A percentile compares a stretch with the other conserved stretches of the same genome.
Evolutionary conservation across 2,329 filamentous ascomycete species (phyloP).

Genomic region (Calycina herbarum): DNA sequence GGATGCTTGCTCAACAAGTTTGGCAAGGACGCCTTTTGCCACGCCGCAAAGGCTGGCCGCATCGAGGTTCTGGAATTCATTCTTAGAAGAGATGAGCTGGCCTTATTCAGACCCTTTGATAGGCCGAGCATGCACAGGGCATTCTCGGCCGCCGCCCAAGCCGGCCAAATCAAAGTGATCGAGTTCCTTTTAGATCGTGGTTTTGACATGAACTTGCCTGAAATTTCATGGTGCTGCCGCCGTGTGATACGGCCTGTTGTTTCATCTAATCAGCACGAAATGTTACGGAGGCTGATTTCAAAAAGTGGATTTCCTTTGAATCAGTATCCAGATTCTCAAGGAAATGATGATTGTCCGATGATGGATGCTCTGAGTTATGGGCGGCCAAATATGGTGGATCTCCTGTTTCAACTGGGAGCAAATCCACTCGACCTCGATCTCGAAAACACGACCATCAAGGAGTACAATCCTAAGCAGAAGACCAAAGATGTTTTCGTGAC

Average conservation of each 20-base stretch:
- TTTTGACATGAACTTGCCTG: too few relatives aligned
- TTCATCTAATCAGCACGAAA: not conserved
- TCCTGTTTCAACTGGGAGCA: constrained; percentile 7
- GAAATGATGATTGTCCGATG: constrained; percentile 1
- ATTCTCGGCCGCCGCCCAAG: too few relatives aligned
- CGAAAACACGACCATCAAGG: too few relatives aligned
- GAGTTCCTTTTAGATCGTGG: too few relatives aligned
- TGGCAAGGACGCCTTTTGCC: not conserved
- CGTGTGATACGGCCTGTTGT: not conserved
- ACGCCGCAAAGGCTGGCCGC: not conserved
- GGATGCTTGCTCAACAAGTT: not conserved
- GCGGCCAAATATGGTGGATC: not conserved
- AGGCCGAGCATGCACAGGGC: too few relatives aligned
- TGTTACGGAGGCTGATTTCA: constrained; percentile 5
- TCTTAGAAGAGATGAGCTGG: not conserved
- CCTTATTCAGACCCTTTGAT: too few relatives aligned
- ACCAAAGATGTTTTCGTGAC: too few relatives aligned
- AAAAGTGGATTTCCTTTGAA: not conserved
- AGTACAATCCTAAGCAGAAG: too few relatives aligned
- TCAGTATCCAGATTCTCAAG: not conserved
- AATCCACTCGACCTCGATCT: not conserved
- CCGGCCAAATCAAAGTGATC: too few relatives aligned
- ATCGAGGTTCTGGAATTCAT: constrained; percentile 4
- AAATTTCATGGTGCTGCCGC: too few relatives aligned
- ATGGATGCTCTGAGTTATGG: not conserved